Evolutionary conservation across 495 filamentous ascomycete species (phyloP), one percentile per base, ranked within the genome.

Genomic region (Aspergillus indologenus): DNA sequence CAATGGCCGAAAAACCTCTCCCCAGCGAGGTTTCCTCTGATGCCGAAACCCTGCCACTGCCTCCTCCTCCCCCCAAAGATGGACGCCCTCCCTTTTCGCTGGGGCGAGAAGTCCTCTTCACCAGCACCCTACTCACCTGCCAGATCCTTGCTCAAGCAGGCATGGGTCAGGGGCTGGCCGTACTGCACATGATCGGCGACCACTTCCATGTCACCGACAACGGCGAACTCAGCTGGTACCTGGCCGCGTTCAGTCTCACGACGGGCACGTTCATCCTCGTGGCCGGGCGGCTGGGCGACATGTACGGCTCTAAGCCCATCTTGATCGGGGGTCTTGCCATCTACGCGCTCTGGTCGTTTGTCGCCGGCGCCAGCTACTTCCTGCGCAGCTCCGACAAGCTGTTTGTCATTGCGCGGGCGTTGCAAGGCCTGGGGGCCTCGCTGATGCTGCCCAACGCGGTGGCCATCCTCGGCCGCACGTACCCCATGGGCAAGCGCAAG

Each of bases 401-500:
- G n/a, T n/a, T n/a, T 29, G 26, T 9, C 26, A 29, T 29, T 9
- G 9, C 26, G 3, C 61, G 61, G 29, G 61, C 56, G 11, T 48
- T 63, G 3, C 61, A 63, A 23, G 61, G 61, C 0, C 21, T 63
- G 2, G 57, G 56, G 3, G 53, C 61, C 0, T 31, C 61, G 3
- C 42, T 57, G 1, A 55, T 56, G 29, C 22, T 63, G 1, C 61
- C 61, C 0, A 34, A 53, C 19, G 61, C 52, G 0, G 51, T 59
- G 11, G 58, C 51, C 21, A 29, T 63, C 20, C 45, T 63, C 1
- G 61, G 61, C 7, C 34, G 22, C 5, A 59, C 56, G 14, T 63
- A 63, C 20, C 52, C 52, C 0, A 47, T 53, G 9, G 61, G 61
- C 5, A 56, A 52, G 14, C 56, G 61, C n/a, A 63, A 63, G 53